phyloP scores from a whole-genome alignment of 2,329 filamentous ascomycete genomes.

The Blumeria graminis region DNA sequence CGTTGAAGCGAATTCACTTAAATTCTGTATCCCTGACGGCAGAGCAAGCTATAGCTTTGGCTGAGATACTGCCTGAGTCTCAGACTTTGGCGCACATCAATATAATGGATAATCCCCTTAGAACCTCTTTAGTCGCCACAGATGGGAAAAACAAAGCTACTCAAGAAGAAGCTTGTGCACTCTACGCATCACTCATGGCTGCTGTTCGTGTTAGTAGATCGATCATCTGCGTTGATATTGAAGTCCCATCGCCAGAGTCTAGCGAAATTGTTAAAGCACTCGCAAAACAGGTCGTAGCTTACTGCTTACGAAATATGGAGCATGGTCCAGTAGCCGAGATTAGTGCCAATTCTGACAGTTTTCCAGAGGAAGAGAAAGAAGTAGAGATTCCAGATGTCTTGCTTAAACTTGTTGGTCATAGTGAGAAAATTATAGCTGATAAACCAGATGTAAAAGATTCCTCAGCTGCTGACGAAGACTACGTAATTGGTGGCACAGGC shows the following conservation, averaged over 20 bases:
- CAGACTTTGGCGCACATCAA: constrained; percentile 64
- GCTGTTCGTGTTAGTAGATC: constrained; percentile 64
- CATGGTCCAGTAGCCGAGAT: constrained; percentile 43
- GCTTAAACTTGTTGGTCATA: constrained; percentile 59
- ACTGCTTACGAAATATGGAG: constrained; percentile 81
- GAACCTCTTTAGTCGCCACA: constrained; percentile 35
- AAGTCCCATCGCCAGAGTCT: constrained; percentile 58
- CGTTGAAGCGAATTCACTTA: constrained; percentile 66
- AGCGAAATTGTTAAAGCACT: constrained; percentile 79
- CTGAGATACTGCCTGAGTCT: constrained; percentile 73
- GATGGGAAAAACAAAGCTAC: constrained; percentile 51
- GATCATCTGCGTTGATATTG: constrained; percentile 75
- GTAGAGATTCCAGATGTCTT: constrained; percentile 60
- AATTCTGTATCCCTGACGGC: constrained; percentile 62
- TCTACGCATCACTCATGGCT: constrained; percentile 79
- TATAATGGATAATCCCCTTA: constrained; percentile 55
- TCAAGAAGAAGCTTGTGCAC: constrained; percentile 80
- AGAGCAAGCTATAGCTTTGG: constrained; percentile 73
- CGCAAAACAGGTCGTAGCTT: constrained; percentile 83
- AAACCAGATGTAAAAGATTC: constrained; percentile 33
- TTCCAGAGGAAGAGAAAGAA: constrained; percentile 20
- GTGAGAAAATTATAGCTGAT: constrained; percentile 21
- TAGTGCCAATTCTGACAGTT: constrained; percentile 7
- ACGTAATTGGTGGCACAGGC: constrained; percentile 85
- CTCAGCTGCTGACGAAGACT: constrained; percentile 67